Evolutionary conservation across 108 stramenopile genomes (phyloP), one percentile per base, ranked within the genome.

Genomic region (Nitzschia inconspicua): DNA sequence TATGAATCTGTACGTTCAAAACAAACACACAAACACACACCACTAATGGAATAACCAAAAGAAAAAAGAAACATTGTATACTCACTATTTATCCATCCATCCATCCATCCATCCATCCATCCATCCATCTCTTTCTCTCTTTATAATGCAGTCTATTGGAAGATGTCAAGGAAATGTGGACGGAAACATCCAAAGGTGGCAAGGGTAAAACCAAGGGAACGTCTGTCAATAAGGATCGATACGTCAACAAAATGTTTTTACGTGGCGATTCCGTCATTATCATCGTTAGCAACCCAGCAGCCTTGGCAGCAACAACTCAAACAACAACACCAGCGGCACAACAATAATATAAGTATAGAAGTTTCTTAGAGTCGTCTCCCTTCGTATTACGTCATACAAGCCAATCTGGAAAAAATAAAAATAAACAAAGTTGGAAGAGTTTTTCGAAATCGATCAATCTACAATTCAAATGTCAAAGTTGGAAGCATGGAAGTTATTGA

Each of bases 111-210:
- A n/a, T 14, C 11, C 37, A 39, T 14, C n/a, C n/a, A 13, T 51
- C 23, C 34, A 6, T 25, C 14, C 0, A 23, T 27, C 51, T 59
- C 47, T 20, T 30, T 47, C 46, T 34, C 29, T 62, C 2, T 36
- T 4, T 63, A 29, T 5, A 0, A 36, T 32, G 23, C 51, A 98
- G 93, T 79, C 78, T 99, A 7, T 69, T 99, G 35, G 96, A 97
- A 78, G 96, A 98, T 62, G 98, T 99, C 29, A 97, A 97, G 68
- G 98, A 99, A 80, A 95, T 98, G 93, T 99, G 98, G 98, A 98
- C 97, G 20, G 98, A 99, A 80, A 78, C 66, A 35, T 92, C 94
- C 57, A 95, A 95, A 65, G 89, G 88, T 9, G 96, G 96, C 16
- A 97, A 95, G 73, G 89, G 84, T n/a, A 73, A 77, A 55, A 88